phyloP scores from a whole-genome alignment of 2,329 filamentous ascomycete species.

The Nothomitra cinnamomea region DNA sequence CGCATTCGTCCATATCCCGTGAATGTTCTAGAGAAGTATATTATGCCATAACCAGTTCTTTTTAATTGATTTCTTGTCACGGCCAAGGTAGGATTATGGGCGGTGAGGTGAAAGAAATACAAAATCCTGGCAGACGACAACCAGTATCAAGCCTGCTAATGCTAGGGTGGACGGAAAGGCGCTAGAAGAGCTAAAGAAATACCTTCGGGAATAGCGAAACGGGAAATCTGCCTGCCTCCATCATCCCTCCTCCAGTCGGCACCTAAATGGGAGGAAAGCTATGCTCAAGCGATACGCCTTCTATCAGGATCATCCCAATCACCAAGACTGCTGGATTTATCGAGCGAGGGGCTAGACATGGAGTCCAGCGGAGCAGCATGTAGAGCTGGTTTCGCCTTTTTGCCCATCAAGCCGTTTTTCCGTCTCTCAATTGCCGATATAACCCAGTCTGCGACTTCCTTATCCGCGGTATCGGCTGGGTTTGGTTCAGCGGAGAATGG shows the following conservation, averaged over 20 bases:
- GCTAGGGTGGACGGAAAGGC: background rate
- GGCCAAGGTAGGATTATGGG: too few species aligned
- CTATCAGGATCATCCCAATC: background rate
- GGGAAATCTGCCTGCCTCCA: background rate
- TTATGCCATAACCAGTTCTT: too few species aligned
- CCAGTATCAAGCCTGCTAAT: background rate
- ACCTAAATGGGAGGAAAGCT: background rate
- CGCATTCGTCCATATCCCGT: too few species aligned
- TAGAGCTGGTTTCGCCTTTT: slow-evolving; percentile 55
- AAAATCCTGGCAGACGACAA: background rate
- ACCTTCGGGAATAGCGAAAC: too few species aligned
- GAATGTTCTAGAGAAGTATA: too few species aligned
- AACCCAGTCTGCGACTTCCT: slow-evolving; percentile 80
- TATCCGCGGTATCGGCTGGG: slow-evolving; percentile 41
- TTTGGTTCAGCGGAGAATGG: slow-evolving; percentile 21
- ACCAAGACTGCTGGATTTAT: background rate
- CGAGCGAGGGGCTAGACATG: slow-evolving; percentile 26
- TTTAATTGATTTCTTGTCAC: too few species aligned
- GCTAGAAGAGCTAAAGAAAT: background rate
- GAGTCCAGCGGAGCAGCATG: slow-evolving; percentile 75
- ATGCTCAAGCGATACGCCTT: background rate
- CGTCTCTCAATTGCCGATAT: slow-evolving; percentile 50
- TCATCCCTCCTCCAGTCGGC: background rate
- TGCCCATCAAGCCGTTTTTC: slow-evolving; percentile 37
- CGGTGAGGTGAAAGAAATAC: background rate